These are phyloP conservation scores for Chamaenerion angustifolium DNA, from an alignment of 345 rosid genomes.

Conservation along the genomic window DNA sequence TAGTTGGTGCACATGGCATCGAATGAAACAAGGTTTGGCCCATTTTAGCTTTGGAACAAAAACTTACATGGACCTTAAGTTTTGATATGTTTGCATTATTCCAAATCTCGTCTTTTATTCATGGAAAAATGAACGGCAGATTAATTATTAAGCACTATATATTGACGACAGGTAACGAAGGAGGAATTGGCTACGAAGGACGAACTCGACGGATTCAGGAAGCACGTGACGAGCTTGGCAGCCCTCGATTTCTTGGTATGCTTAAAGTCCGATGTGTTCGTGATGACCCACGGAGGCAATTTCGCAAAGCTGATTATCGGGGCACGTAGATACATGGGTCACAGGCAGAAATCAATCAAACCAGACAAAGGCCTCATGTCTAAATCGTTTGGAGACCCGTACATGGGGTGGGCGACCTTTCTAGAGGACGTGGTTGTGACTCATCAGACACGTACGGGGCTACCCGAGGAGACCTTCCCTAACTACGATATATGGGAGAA, in stretches of 20 bases:
- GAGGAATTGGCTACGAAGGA: slow-evolving; percentile 77
- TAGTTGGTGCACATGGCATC: not conserved
- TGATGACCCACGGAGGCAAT: slow-evolving; percentile 99
- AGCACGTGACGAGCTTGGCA: slow-evolving; percentile 96
- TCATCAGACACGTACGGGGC: slow-evolving; percentile 92
- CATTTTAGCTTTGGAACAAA: too few species aligned
- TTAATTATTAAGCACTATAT: too few species aligned
- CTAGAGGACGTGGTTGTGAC: slow-evolving; percentile 91
- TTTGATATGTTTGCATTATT: too few species aligned
- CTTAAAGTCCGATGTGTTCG: slow-evolving; percentile 88
- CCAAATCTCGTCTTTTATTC: too few species aligned
- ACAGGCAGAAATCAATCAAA: slow-evolving; percentile 84
- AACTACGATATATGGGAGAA: slow-evolving; percentile 99
- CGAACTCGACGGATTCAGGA: slow-evolving; percentile 70
- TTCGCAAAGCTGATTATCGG: slow-evolving; percentile 97
- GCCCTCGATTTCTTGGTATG: slow-evolving; percentile 97
- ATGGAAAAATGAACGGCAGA: too few species aligned
- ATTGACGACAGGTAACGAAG: slow-evolving; percentile 67
- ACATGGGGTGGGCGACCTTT: slow-evolving; percentile 97
- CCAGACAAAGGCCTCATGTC: slow-evolving; percentile 99
- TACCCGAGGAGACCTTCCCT: slow-evolving; percentile 99
- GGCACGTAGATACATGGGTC: slow-evolving; percentile 93
- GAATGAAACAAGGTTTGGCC: too few species aligned
- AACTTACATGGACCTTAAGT: too few species aligned
- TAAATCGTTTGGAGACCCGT: slow-evolving; percentile 95